Evolutionary conservation across 306 rosid species (phyloP), one percentile per base, ranked within the genome.

Genomic region (Lablab purpureus): DNA sequence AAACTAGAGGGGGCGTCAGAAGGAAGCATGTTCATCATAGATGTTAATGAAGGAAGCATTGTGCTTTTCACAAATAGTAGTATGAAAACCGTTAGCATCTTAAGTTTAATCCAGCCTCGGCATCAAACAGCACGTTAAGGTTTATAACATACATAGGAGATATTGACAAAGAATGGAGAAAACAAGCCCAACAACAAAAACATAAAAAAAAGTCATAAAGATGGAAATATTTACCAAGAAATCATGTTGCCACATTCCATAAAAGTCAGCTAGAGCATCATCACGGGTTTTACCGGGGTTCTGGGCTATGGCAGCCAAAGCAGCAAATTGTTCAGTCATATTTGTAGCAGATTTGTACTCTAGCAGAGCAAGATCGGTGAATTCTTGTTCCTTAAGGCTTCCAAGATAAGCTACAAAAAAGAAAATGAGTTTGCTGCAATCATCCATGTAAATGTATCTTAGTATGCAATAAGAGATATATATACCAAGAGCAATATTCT

Each of bases 311-410:
- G 99, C 98, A 23, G 89, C 96, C 88, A 96, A 83, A 74, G 99
- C 99, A 64, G 98, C 91, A 83, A 96, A 91, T 75, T 96, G 99
- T 25, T 96, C 99, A 0, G 99, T 96, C 99, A 96, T 93, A 87
- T 96, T 96, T 83, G 98, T 89, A 73, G 99, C 98, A 72, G 87
- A 72, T 73, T 66, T 79, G 78, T 96, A 96, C 87, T 96, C 99
- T 1, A 84, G 68, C 69, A 93, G 81, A 1, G 82, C 92, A 71
- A 91, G 86, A 77, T 89, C 40, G 7, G 85, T 79, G 74, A 76
- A 79, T 78, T 78, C 85, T 47, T 85, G 82, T 68, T 87, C 99
- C 83, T 87, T 96, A n/a, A 93, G 84, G 46, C 78, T 78, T 58
- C 88, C 96, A 66, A 96, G 94, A 90, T 96, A 96, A 67, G 85